These are phyloP conservation scores for Grosmannia huntii DNA, from an alignment of 2,329 filamentous ascomycete genomes.

Conservation along the genomic window DNA sequence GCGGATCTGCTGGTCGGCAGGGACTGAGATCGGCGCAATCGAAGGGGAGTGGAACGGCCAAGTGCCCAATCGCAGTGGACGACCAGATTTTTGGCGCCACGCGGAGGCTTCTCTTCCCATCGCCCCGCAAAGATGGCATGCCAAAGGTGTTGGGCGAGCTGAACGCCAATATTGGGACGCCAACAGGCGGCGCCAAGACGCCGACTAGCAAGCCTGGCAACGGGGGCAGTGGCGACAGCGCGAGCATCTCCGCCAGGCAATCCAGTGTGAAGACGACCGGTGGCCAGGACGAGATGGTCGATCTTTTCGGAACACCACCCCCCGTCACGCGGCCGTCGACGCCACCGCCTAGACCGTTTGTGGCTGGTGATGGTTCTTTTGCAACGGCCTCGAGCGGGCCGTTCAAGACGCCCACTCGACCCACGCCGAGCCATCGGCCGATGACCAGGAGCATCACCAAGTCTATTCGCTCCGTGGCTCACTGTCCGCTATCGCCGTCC, in stretches of 20 bases:
- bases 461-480: slow-evolving; percentile 36
- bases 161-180: slow-evolving; percentile 33
- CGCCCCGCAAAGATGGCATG: slow-evolving; percentile 53
- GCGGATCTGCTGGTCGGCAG: slow-evolving; percentile 19
- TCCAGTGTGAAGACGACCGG: too few relatives aligned
- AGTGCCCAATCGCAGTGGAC: slow-evolving; percentile 43
- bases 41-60: slow-evolving; percentile 39
- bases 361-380: slow-evolving; percentile 16
- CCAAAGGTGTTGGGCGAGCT: slow-evolving; percentile 49
- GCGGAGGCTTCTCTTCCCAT: slow-evolving; percentile 63
- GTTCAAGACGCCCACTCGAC: slow-evolving; percentile 52
- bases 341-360: slow-evolving; percentile 20
- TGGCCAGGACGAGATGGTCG: slow-evolving; percentile 29
- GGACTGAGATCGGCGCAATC: slow-evolving; percentile 37
- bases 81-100: slow-evolving; percentile 41
- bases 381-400: slow-evolving; percentile 22
- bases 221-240: slow-evolving; percentile 14
- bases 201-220: slow-evolving; percentile 31
- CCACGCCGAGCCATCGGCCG: slow-evolving; percentile 47
- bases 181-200: slow-evolving; percentile 13
- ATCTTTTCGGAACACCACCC: slow-evolving; percentile 53
- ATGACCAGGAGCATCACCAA: slow-evolving; percentile 48
- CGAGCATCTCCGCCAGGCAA: not conserved
- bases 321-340: slow-evolving; percentile 30
- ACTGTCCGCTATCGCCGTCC: slow-evolving; percentile 29